Evolutionary conservation across 148 eudicot species (phyloP), one percentile per base, ranked within the genome.

Genomic region (Rhododendron griersonianum): DNA sequence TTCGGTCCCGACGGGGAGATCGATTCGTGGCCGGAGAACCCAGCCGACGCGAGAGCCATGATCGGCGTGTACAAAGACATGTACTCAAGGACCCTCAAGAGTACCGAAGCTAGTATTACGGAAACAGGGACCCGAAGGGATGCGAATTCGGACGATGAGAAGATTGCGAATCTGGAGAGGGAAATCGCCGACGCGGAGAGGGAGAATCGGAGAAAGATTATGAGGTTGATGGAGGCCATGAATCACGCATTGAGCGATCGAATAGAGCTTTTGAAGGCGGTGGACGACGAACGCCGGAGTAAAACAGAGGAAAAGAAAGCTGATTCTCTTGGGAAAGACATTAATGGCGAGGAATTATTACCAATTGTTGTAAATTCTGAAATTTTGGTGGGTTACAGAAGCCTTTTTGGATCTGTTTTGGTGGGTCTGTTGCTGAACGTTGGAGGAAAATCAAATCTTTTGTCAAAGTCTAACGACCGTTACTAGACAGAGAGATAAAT

Each of bases 1-100:
- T 19, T 83, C 16, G 86, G 86, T 0, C 73, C 81, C 2, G 10
- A 41, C 11, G 86, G 86, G 1, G 78, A 39, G 57, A 13, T 84
- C 9, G 84, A 84, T 7, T 65, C 86, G 2, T 87, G 89, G 89
- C 89, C 89, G 23, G 71, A 87, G 33, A 80, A 84, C 10, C 73
- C 81, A 0, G 23, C 25, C 44, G 73, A 51, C 5, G 89, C 59
- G 7, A 69, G 55, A 44, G 51, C 39, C 16, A 69, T 87, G 5
- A 71, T 87, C 35, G 11, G 53, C 21, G 35, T 2, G 73, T 53
- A 63, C 18, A 71, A 53, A 9, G 74, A 84, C 14, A 8, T 2
- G 30, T 30, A 23, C 14, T 9, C 2, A 0, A 19, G 28, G 30
- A 35, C 30, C 13, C 28, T 2, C 23, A 18, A 41, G 10, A 41